These are phyloP conservation scores for Penicillium coffeae DNA, from an alignment of 495 filamentous ascomycete genomes.

Conservation along the genomic window DNA sequence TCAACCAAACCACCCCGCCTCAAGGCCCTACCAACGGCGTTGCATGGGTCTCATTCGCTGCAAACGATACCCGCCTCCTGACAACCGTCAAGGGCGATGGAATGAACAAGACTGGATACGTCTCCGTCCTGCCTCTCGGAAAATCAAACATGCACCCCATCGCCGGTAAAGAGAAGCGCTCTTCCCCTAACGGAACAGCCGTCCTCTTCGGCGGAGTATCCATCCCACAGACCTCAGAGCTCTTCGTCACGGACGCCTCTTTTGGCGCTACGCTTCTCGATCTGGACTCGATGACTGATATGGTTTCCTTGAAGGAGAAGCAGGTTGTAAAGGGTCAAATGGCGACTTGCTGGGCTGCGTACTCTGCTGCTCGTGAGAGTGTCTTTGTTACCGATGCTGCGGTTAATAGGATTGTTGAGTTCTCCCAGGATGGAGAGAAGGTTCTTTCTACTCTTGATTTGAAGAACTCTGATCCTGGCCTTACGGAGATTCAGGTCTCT, in stretches of 20 bases:
- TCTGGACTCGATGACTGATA: slow-evolving; percentile 15
- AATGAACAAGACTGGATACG: slow-evolving; percentile 51
- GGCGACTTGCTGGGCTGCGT: slow-evolving; percentile 54
- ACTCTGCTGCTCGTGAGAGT: slow-evolving; percentile 25
- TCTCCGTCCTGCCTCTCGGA: slow-evolving; percentile 45
- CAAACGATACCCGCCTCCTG: slow-evolving; percentile 45
- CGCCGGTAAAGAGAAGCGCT: slow-evolving; percentile 7
- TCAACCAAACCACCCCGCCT: slow-evolving; percentile 35
- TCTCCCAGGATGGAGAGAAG: slow-evolving; percentile 15
- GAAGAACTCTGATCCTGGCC: slow-evolving; percentile 43
- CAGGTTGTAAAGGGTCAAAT: slow-evolving; percentile 43
- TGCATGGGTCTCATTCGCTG: slow-evolving; percentile 53
- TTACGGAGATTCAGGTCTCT: slow-evolving; percentile 50
- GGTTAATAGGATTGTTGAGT: slow-evolving; percentile 50
- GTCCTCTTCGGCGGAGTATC: slow-evolving; percentile 51
- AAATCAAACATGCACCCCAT: slow-evolving; percentile 17
- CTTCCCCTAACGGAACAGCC: slow-evolving; percentile 45
- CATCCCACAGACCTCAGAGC: slow-evolving; percentile 33
- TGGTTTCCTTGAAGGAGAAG: neutral
- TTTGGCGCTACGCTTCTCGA: slow-evolving; percentile 49
- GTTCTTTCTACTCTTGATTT: slow-evolving; percentile 39
- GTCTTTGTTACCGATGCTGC: slow-evolving; percentile 54
- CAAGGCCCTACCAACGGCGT: slow-evolving; percentile 51
- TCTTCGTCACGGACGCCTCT: slow-evolving; percentile 54
- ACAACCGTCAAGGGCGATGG: slow-evolving; percentile 57